Base-by-base conservation (phyloP, 768 basidiomycete species). In the Amanita thiersii region DNA sequence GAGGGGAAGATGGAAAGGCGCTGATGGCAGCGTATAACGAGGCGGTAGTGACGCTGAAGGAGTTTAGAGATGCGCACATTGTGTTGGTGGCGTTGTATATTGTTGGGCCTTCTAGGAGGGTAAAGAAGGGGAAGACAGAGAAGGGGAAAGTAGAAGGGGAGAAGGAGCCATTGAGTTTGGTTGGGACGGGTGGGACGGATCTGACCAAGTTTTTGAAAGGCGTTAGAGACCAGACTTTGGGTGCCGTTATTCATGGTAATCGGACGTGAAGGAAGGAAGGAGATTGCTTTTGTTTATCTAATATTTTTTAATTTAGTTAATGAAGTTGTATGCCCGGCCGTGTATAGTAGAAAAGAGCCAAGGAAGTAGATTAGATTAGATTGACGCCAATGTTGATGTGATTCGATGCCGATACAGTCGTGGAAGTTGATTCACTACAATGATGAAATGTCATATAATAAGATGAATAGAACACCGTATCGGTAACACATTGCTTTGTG, bases 131-230 rank as follows among this genome's bases (percentile, higher is more conserved):
- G 44, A 55, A 47, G 37, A 57, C 20, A 20, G 46, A 44, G 17
- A 47, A 42, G n/a, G 45, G 42, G 39, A 42, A 8, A 31, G 45
- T 41, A 37, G 30, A 45, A 37, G 35, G 24, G 8, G 23, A 17
- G 26, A 29, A 5, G 37, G 3, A 8, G 17, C 11, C 25, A 30
- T 20, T 14, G 28, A 3, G 10, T 2, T 39, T 81, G 46, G 79
- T 73, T 48, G 89, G 89, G 0, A 91, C 89, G 0, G 89, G 89
- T 1, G 89, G 89, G 1, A 89, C 87, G 0, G 74, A 82, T 31
- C 55, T 93, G 37, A 76, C 82, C 14, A 76, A 70, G 34, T 93
- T 91, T 54, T 57, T 92, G 51, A 90, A 82, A 57, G 74, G 73
- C 18, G 78, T 83, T 7, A 70, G 87, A 54, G 77, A 82, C 52